Evolutionary conservation across 352 stramenopile species (phyloP).

Genomic region (Aphanomyces stellatus): DNA sequence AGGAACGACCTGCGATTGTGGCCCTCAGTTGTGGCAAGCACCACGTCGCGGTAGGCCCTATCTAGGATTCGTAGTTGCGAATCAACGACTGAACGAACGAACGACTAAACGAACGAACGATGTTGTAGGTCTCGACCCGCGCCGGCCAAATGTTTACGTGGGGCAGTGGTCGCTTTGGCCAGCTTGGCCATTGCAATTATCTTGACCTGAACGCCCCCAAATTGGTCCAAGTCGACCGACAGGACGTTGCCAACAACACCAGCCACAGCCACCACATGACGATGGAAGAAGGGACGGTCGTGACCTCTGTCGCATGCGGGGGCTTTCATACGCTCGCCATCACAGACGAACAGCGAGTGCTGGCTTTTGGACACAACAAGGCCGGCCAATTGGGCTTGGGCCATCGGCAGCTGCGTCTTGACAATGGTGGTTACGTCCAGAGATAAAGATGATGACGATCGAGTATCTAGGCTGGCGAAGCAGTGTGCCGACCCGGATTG

Average conservation of each 20-base stretch:
- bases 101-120: not conserved
- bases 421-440: constrained; percentile 23
- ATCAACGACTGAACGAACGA: not conserved
- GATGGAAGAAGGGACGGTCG: constrained; percentile 38
- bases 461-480: constrained; percentile 42
- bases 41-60: constrained; percentile 42
- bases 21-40: constrained; percentile 63
- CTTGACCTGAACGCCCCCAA: constrained; percentile 31
- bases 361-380: constrained; percentile 75
- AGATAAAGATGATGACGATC: not conserved
- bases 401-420: constrained; percentile 44
- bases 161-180: constrained; percentile 65
- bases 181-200: constrained; percentile 56
- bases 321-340: constrained; percentile 65
- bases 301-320: constrained; percentile 57
- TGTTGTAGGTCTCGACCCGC: constrained; percentile 25
- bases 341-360: constrained; percentile 64
- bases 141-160: constrained; percentile 61
- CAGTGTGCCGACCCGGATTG: constrained; percentile 42
- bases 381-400: constrained; percentile 58
- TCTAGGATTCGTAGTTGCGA: not conserved
- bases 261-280: constrained; percentile 38
- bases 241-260: constrained; percentile 21
- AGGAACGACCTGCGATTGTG: constrained; percentile 34
- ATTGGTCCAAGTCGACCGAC: constrained; percentile 39